Conservation (phyloP, 129 eudicot genomes). For the Artemisia tridentata region DNA sequence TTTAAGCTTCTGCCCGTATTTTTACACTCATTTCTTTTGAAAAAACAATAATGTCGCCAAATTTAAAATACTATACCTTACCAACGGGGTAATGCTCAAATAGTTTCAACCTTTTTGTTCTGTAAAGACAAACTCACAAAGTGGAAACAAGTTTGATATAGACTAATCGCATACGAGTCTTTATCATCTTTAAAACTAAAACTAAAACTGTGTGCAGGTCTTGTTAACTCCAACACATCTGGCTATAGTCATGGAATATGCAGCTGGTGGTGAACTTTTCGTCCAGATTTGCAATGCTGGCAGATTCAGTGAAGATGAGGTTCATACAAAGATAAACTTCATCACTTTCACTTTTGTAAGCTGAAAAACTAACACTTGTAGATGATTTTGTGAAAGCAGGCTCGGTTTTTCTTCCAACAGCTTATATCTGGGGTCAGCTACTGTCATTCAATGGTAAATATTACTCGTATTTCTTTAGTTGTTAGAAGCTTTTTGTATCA, state of each 20-base stretch:
- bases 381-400: slow-evolving; percentile 39
- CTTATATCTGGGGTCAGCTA: slow-evolving; percentile 89
- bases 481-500: neutral
- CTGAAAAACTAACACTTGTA: slow-evolving; percentile 32
- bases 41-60: neutral
- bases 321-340: slow-evolving; percentile 2
- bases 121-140: neutral
- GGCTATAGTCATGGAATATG: slow-evolving; percentile 77
- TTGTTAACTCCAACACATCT: slow-evolving; percentile 64
- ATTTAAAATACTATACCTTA: slow-evolving; percentile 1
- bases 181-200: too few species aligned
- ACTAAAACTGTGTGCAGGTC: slow-evolving; percentile 41
- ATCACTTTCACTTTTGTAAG: slow-evolving; percentile 1
- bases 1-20: neutral
- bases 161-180: neutral
- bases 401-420: slow-evolving; percentile 89
- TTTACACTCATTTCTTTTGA: slow-evolving; percentile 6
- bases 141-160: neutral
- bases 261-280: slow-evolving; percentile 77
- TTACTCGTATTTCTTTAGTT: slow-evolving; percentile 1
- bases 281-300: slow-evolving; percentile 66
- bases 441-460: slow-evolving; percentile 75
- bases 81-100: neutral
- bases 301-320: slow-evolving; percentile 80
- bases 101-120: neutral